phyloP scores from a whole-genome alignment of 495 filamentous ascomycete genomes.

The Penicillium salamii region DNA sequence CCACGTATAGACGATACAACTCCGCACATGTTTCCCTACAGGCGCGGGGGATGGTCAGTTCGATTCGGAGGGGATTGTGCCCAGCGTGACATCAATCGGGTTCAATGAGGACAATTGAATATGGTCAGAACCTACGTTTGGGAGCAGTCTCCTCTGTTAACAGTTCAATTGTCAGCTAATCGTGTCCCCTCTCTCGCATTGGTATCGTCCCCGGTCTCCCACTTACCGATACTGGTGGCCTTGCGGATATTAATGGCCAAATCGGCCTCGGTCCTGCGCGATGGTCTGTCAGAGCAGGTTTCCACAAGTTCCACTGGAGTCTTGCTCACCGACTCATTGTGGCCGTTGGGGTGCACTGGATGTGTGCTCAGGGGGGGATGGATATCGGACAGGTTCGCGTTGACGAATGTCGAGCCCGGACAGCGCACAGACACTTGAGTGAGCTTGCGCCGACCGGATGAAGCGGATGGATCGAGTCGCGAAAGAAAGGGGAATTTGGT shows the following conservation, averaged over 20 bases:
- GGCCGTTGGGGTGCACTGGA: constrained; percentile 14
- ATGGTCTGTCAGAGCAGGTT: constrained; percentile 1
- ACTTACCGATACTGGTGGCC: constrained; percentile 80
- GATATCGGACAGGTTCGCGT: constrained; percentile 14
- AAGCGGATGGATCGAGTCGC: constrained; percentile 8
- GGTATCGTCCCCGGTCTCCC: constrained; percentile 2
- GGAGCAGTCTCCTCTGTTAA: constrained; percentile 83
- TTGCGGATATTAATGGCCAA: constrained; percentile 94
- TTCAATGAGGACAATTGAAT: neutral
- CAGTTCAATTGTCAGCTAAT: constrained; percentile 27
- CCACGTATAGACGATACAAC: constrained; percentile 98
- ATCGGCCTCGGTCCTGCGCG: constrained; percentile 79
- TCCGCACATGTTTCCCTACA: constrained; percentile 90
- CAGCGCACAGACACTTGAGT: constrained; percentile 14
- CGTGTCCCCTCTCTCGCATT: constrained; percentile 6
- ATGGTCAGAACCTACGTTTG: constrained; percentile 61
- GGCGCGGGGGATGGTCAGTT: constrained; percentile 5
- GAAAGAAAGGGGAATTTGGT: neutral
- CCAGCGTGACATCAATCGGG: constrained; percentile 10
- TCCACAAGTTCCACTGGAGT: neutral
- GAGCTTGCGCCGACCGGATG: constrained; percentile 15
- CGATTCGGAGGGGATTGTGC: constrained; percentile 1
- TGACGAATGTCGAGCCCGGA: constrained; percentile 24
- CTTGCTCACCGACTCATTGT: constrained; percentile 47
- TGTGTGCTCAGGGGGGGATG: constrained; percentile 22